A percentile compares a stretch with the other conserved stretches of the same genome.
phyloP scores from a whole-genome alignment of 495 filamentous ascomycete genomes.

The Penicillium paxilli region DNA sequence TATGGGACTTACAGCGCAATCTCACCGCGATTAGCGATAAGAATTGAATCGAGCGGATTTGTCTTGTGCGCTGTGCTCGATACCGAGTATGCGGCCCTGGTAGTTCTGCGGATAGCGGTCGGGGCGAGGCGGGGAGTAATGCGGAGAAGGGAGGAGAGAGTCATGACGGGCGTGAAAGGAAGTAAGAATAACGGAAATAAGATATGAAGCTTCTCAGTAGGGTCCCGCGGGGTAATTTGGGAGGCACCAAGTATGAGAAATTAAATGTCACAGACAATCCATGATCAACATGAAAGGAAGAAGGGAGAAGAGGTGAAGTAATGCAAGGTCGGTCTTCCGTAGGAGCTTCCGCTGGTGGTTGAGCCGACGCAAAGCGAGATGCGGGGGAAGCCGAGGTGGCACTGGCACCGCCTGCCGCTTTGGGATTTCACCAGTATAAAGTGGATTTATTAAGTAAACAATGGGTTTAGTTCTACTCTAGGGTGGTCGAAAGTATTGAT shows the following conservation, averaged over 20 bases:
- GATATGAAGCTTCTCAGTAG: too few species aligned
- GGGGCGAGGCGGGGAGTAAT: conserved; percentile 41
- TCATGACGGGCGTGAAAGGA: conserved; percentile 28
- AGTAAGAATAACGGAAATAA: conserved; percentile 12
- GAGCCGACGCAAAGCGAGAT: conserved; percentile 48
- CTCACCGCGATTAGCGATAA: conserved; percentile 96
- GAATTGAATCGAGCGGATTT: conserved; percentile 72
- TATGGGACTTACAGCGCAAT: conserved; percentile 70
- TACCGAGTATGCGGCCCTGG: conserved; percentile 37
- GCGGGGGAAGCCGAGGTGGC: conserved; percentile 39
- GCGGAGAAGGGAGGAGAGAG: conserved; percentile 49
- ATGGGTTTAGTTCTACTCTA: too few species aligned
- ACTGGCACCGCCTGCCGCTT: conserved; percentile 7
- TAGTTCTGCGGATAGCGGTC: conserved; percentile 33
- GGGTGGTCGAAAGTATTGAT: too few species aligned
- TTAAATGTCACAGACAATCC: conserved; percentile 16
- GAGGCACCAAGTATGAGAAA: background rate
- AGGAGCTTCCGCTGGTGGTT: conserved; percentile 21
- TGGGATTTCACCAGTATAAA: background rate
- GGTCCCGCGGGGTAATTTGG: too few species aligned
- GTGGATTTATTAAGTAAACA: background rate
- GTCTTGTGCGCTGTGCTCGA: conserved; percentile 18
- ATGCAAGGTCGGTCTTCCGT: conserved; percentile 12
- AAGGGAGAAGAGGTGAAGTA: conserved; percentile 5
- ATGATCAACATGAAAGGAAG: conserved; percentile 18